A percentile compares a stretch with the other conserved stretches of the same genome.
Evolutionary conservation across 2,329 filamentous ascomycete genomes (phyloP).

Genomic region (Calonectria fujianensis): DNA sequence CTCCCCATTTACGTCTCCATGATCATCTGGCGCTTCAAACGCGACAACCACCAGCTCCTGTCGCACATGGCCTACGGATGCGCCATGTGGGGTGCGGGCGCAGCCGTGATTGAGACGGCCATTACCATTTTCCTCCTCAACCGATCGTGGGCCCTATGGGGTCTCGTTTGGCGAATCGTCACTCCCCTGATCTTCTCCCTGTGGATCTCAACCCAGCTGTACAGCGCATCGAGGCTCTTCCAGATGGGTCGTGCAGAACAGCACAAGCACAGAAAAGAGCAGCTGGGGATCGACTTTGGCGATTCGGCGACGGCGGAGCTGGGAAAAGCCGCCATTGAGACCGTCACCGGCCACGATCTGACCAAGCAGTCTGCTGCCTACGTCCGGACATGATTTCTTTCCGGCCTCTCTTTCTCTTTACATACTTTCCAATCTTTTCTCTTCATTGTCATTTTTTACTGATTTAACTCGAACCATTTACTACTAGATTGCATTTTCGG

Average conservation of each 20-base stretch:
- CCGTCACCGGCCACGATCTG: neutral
- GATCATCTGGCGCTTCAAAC: slow-evolving; percentile 12
- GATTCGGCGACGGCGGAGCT: neutral
- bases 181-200: slow-evolving; percentile 8
- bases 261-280: neutral
- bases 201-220: slow-evolving; percentile 16
- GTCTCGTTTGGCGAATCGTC: neutral
- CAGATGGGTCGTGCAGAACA: slow-evolving; percentile 7
- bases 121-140: slow-evolving; percentile 19
- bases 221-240: slow-evolving; percentile 15
- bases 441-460: neutral
- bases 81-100: neutral
- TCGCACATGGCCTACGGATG: neutral
- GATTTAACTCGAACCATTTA: neutral
- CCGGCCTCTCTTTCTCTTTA: neutral
- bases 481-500: neutral
- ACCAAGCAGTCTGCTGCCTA: slow-evolving; percentile 9
- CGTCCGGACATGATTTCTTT: neutral
- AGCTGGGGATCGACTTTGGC: slow-evolving; percentile 1
- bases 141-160: slow-evolving; percentile 7
- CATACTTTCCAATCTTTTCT: neutral
- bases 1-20: slow-evolving; percentile 2
- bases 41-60: neutral
- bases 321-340: slow-evolving; percentile 8
- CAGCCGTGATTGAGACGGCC: neutral